These are phyloP conservation scores for Aureobasidium sp. DNA, from an alignment of 2,329 filamentous ascomycete species.

Conservation along the genomic window DNA sequence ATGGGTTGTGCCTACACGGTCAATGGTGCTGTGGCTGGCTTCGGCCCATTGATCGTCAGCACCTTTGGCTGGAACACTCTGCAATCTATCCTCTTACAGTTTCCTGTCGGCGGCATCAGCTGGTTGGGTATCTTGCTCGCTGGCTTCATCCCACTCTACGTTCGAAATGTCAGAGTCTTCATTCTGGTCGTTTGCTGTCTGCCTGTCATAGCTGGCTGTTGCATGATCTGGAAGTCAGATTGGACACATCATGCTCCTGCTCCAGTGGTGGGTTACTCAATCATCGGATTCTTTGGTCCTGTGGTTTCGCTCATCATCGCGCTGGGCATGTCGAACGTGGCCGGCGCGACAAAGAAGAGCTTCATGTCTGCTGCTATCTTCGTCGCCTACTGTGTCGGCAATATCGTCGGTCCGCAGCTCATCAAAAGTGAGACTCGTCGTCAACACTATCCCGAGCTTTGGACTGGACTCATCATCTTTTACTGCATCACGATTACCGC, in stretches of 20 bases:
- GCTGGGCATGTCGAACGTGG: slow-evolving; percentile 58
- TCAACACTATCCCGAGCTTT: slow-evolving; percentile 62
- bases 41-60: slow-evolving; percentile 62
- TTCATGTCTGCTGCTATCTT: slow-evolving; percentile 68
- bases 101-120: slow-evolving; percentile 63
- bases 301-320: slow-evolving; percentile 57
- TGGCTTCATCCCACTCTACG: slow-evolving; percentile 53
- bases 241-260: slow-evolving; percentile 57
- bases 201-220: slow-evolving; percentile 66
- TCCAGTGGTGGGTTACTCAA: slow-evolving; percentile 61
- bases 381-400: slow-evolving; percentile 66
- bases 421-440: slow-evolving; percentile 57
- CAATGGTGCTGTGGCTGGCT: slow-evolving; percentile 62
- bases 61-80: slow-evolving; percentile 60
- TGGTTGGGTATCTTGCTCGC: slow-evolving; percentile 57
- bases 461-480: slow-evolving; percentile 59
- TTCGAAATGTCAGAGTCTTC: slow-evolving; percentile 55
- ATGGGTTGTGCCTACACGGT: slow-evolving; percentile 59
- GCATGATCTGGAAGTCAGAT: slow-evolving; percentile 61
- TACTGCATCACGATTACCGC: slow-evolving; percentile 60
- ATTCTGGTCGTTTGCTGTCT: slow-evolving; percentile 60
- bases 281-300: slow-evolving; percentile 65
- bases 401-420: slow-evolving; percentile 67
- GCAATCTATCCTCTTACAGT: slow-evolving; percentile 63
- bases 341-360: slow-evolving; percentile 69